phyloP scores from a whole-genome alignment of 1,284 basidiomycete species.

The Ceratobasidium sp. region DNA sequence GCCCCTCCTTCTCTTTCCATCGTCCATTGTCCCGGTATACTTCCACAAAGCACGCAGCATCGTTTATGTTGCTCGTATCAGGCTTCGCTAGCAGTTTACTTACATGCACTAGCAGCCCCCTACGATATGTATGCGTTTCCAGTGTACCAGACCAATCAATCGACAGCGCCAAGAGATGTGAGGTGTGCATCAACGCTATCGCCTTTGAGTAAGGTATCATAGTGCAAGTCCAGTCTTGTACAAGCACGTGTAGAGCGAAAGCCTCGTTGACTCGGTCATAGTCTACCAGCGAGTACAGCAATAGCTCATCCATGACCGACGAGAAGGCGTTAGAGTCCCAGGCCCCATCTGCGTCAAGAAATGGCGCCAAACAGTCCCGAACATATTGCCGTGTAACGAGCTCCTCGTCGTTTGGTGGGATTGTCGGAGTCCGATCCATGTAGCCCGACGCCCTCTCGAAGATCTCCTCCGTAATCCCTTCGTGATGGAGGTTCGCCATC shows the following conservation, averaged over 20 bases:
- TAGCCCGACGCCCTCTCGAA: neutral
- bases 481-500: neutral
- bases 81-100: neutral
- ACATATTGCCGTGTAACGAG: neutral
- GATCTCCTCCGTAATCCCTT: neutral
- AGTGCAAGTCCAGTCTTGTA: neutral
- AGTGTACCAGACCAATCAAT: no score
- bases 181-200: neutral
- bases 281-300: neutral
- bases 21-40: neutral
- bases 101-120: neutral
- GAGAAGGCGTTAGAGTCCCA: slow-evolving; percentile 5
- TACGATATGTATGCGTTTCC: neutral
- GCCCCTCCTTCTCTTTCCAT: neutral
- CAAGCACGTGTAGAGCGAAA: neutral
- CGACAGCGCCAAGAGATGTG: neutral
- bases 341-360: neutral
- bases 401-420: neutral
- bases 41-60: neutral
- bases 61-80: neutral
- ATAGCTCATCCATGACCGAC: neutral
- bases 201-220: neutral
- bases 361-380: neutral
- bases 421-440: neutral
- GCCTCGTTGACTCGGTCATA: slow-evolving; percentile 9